phyloP scores from a whole-genome alignment of 768 basidiomycete genomes.

The Pleurotus pulmonarius region DNA sequence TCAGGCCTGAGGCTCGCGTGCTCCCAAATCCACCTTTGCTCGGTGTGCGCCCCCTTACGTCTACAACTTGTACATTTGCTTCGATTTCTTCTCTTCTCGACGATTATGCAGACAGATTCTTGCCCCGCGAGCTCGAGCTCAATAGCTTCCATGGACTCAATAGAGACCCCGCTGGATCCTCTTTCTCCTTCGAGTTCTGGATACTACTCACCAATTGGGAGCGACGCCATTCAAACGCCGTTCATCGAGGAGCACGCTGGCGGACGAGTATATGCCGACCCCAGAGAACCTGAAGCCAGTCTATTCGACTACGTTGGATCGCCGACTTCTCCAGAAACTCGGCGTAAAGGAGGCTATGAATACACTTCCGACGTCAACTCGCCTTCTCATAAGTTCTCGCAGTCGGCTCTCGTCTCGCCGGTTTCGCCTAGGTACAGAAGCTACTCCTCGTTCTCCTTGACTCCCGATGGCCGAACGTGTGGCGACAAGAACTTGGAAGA shows the following conservation, averaged over 20 bases:
- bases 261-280: conserved; percentile 11
- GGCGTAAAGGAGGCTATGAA: not conserved
- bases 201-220: conserved; percentile 30
- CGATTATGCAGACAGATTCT: not conserved
- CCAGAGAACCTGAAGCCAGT: conserved; percentile 1
- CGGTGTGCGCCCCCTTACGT: no score
- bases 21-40: no score
- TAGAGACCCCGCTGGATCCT: conserved; percentile 22
- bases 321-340: not conserved
- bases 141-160: conserved; percentile 3
- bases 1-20: no score
- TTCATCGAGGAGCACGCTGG: conserved; percentile 25
- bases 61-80: no score
- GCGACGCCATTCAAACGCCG: conserved; percentile 38
- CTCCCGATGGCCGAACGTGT: not conserved
- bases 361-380: not conserved
- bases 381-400: conserved; percentile 4
- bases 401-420: not conserved
- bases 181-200: conserved; percentile 27
- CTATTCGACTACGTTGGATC: not conserved
- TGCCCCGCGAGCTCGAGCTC: not conserved
- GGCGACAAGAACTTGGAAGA: not conserved
- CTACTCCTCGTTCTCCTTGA: conserved; percentile 2
- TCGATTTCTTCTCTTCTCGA: no score
- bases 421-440: not conserved